A percentile compares a stretch with the other conserved stretches of the same genome.
phyloP scores from a whole-genome alignment of 2,329 filamentous ascomycete genomes.

The Epichloe amarillans region DNA sequence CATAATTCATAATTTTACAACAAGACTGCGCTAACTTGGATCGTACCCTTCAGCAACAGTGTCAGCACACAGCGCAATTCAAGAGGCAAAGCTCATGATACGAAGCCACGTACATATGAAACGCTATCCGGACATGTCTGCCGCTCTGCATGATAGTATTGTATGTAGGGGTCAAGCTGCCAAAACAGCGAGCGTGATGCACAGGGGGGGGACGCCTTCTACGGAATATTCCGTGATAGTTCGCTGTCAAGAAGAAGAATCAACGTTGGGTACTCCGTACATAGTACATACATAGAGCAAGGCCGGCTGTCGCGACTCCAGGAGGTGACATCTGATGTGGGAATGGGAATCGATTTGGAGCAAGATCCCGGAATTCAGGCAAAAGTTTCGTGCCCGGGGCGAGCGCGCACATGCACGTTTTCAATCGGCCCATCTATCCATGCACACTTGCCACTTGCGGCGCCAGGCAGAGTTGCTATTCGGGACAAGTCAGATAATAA shows the following conservation, averaged over 20 bases:
- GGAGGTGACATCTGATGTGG: constrained; percentile 2
- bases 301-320: constrained; percentile 4
- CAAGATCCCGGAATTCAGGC: constrained; percentile 1
- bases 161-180: too few species aligned
- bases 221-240: too few species aligned
- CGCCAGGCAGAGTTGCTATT: not conserved
- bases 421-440: not conserved
- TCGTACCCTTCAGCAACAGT: too few species aligned
- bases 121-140: too few species aligned
- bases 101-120: too few species aligned
- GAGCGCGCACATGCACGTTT: not conserved
- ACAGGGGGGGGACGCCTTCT: not conserved
- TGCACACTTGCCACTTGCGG: not conserved
- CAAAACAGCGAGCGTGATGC: not conserved
- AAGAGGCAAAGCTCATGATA: too few species aligned
- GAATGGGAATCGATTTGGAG: constrained; percentile 1
- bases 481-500: not conserved
- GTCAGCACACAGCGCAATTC: too few species aligned
- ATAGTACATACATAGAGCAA: not conserved
- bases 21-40: too few species aligned
- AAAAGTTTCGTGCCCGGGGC: constrained; percentile 1
- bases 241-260: too few species aligned
- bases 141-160: too few species aligned
- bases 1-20: too few species aligned
- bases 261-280: too few species aligned